Evolutionary conservation across 371 early-diverging fungal species (phyloP).

Genomic region (Syncephalis plumigaleata): DNA sequence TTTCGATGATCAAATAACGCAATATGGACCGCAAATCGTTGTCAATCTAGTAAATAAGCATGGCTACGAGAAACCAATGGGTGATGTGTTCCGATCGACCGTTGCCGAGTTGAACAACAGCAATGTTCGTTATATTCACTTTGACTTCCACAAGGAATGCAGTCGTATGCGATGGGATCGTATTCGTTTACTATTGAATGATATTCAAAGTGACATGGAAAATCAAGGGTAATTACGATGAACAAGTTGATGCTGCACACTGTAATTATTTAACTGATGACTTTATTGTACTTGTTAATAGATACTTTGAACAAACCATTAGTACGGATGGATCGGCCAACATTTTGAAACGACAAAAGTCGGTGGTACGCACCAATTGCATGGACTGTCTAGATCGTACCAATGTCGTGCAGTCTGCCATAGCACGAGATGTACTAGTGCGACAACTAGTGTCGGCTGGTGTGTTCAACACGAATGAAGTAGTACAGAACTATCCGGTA

Average conservation of each 20-base stretch:
- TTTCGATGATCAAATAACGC: slow-evolving; percentile 39
- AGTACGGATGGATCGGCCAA: slow-evolving; percentile 8
- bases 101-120: slow-evolving; percentile 33
- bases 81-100: slow-evolving; percentile 55
- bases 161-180: slow-evolving; percentile 73
- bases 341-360: slow-evolving; percentile 31
- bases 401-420: slow-evolving; percentile 90
- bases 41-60: slow-evolving; percentile 84
- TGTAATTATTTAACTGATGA: too few species aligned
- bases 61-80: slow-evolving; percentile 73
- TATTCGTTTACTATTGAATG: slow-evolving; percentile 53
- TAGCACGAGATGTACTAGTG: slow-evolving; percentile 53
- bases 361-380: slow-evolving; percentile 94
- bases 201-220: slow-evolving; percentile 38
- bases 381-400: slow-evolving; percentile 99
- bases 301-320: slow-evolving; percentile 6
- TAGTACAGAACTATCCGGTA: slow-evolving; percentile 25
- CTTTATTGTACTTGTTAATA: too few species aligned
- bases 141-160: slow-evolving; percentile 95
- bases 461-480: slow-evolving; percentile 34
- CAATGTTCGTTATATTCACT: slow-evolving; percentile 55
- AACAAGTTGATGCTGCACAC: too few species aligned
- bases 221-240: slow-evolving; percentile 40
- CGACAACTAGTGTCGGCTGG: slow-evolving; percentile 42
- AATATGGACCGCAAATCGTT: slow-evolving; percentile 65